These are phyloP conservation scores for Stephanodiscus triporus DNA, from an alignment of 108 stramenopile genomes.

Conservation along the genomic window DNA sequence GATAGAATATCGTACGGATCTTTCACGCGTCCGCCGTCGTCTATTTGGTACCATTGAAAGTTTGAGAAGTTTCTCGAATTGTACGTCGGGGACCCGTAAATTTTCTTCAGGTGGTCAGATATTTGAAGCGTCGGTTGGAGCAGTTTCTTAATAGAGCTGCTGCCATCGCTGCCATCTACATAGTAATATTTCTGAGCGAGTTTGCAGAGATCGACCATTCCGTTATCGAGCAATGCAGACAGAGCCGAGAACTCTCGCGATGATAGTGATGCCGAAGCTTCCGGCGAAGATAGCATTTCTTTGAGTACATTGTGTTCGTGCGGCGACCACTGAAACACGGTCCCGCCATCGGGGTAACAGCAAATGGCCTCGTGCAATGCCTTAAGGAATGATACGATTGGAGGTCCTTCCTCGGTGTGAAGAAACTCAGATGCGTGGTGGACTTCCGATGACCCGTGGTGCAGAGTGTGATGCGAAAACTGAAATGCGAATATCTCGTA, in stretches of 20 bases:
- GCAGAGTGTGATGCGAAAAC: slow-evolving; percentile 56
- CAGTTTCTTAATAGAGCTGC: slow-evolving; percentile 54
- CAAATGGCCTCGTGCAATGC: slow-evolving; percentile 38
- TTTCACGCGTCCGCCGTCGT: slow-evolving; percentile 23
- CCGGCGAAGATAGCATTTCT: slow-evolving; percentile 20
- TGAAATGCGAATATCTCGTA: slow-evolving; percentile 56
- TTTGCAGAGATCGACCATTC: slow-evolving; percentile 56
- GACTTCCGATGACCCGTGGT: slow-evolving; percentile 30
- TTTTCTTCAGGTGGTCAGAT: slow-evolving; percentile 28
- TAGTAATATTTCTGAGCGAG: slow-evolving; percentile 48
- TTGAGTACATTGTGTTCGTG: slow-evolving; percentile 55
- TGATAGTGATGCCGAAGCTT: slow-evolving; percentile 36
- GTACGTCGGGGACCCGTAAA: slow-evolving; percentile 50
- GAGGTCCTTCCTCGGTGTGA: slow-evolving; percentile 43
- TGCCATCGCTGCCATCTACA: slow-evolving; percentile 57
- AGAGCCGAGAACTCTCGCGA: slow-evolving; percentile 24
- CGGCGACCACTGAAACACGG: slow-evolving; percentile 59
- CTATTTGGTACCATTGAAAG: slow-evolving; percentile 56
- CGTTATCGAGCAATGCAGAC: slow-evolving; percentile 36
- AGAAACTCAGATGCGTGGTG: slow-evolving; percentile 54
- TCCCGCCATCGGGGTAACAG: slow-evolving; percentile 28
- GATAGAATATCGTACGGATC: slow-evolving; percentile 56
- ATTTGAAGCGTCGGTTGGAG: slow-evolving; percentile 50
- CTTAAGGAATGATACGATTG: slow-evolving; percentile 40
- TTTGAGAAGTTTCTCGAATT: slow-evolving; percentile 48